phyloP scores from a whole-genome alignment of 2,329 filamentous ascomycete genomes.

The Exophiala lecanii-corni region DNA sequence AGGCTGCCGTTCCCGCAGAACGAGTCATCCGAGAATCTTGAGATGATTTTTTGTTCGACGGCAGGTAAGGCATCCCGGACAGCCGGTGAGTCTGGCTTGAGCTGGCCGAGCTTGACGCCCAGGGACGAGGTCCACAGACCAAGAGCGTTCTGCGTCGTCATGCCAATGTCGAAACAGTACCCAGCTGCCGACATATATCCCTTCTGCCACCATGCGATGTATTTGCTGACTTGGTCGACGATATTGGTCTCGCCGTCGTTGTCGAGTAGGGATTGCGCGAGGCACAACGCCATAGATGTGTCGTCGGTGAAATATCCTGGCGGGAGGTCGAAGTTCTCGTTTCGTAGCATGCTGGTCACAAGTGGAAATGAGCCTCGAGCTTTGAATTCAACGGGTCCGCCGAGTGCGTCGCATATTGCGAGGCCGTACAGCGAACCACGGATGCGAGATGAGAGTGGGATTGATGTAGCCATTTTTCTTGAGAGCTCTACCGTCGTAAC shows the following conservation, averaged over 20 bases:
- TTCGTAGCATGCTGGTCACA: slow-evolving; percentile 32
- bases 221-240: slow-evolving; percentile 33
- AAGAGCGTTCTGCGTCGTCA: slow-evolving; percentile 32
- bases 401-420: slow-evolving; percentile 41
- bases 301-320: slow-evolving; percentile 43
- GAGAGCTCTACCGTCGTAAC: too few relatives aligned
- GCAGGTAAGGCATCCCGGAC: slow-evolving; percentile 1
- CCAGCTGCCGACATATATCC: slow-evolving; percentile 37
- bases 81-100: neutral
- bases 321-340: slow-evolving; percentile 33
- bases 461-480: neutral
- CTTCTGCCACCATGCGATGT: slow-evolving; percentile 34
- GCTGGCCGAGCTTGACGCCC: slow-evolving; percentile 5
- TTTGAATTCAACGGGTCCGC: slow-evolving; percentile 40
- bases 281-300: slow-evolving; percentile 42
- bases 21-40: slow-evolving; percentile 14
- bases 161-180: slow-evolving; percentile 38
- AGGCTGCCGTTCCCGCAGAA: slow-evolving; percentile 40
- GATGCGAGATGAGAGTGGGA: slow-evolving; percentile 24
- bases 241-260: slow-evolving; percentile 27
- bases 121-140: slow-evolving; percentile 36
- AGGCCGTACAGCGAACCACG: slow-evolving; percentile 37
- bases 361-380: slow-evolving; percentile 33
- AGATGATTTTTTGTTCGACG: slow-evolving; percentile 9
- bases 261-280: slow-evolving; percentile 37